Percentiles rank a stretch among this genome's conserved stretches.
These are phyloP conservation scores for Arthonia radiata DNA, from an alignment of 495 filamentous ascomycete species.

Conservation along the genomic window DNA sequence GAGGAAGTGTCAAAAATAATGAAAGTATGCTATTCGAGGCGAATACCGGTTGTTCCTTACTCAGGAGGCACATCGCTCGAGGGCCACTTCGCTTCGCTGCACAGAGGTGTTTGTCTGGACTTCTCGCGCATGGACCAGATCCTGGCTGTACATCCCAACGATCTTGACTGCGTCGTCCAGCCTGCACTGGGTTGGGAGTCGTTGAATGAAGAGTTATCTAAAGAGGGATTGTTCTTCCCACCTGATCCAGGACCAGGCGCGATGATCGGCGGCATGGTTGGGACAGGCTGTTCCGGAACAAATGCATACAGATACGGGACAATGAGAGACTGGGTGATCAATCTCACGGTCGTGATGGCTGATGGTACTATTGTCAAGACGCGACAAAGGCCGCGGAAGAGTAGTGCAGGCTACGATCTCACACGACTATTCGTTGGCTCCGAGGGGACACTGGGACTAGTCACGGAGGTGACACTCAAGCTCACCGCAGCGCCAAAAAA, in stretches of 20 bases:
- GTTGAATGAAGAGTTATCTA: conserved; percentile 44
- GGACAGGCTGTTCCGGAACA: conserved; percentile 50
- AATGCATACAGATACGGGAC: conserved; percentile 65
- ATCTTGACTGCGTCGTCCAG: conserved; percentile 62
- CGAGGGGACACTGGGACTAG: conserved; percentile 53
- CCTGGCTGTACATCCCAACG: conserved; percentile 40
- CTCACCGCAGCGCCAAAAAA: conserved; percentile 49
- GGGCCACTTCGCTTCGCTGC: conserved; percentile 51
- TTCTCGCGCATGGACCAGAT: conserved; percentile 57
- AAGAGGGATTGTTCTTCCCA: conserved; percentile 54
- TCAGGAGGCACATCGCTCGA: conserved; percentile 60
- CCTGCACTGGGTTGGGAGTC: conserved; percentile 59
- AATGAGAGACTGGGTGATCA: conserved; percentile 74
- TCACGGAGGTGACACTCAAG: conserved; percentile 55
- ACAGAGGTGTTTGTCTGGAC: conserved; percentile 54
- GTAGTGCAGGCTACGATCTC: conserved; percentile 61
- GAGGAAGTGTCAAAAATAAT: conserved; percentile 48
- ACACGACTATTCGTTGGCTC: conserved; percentile 54
- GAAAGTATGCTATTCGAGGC: conserved; percentile 44
- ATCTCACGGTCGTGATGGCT: conserved; percentile 53
- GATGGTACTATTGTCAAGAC: conserved; percentile 65
- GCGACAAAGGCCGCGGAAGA: conserved; percentile 42
- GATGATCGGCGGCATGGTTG: conserved; percentile 52
- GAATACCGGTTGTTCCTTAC: conserved; percentile 52
- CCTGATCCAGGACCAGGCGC: conserved; percentile 20